Conservation (phyloP, 2,329 filamentous ascomycete genomes). For the Colletotrichum echinochloae region DNA sequence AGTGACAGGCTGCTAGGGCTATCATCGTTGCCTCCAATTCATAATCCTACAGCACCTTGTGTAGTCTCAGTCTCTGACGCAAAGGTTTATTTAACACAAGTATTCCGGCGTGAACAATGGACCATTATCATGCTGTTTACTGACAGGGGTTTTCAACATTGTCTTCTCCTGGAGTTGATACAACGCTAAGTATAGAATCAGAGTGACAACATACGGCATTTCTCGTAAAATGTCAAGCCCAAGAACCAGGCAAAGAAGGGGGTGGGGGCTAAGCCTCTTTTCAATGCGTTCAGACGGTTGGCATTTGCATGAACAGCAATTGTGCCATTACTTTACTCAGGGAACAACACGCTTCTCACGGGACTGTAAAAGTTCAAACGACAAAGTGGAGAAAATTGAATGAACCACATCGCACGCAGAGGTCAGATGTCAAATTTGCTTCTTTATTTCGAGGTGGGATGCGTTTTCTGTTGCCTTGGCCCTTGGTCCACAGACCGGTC, state of each 20-base stretch:
- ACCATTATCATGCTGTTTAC: background rate
- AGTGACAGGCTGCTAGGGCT: background rate
- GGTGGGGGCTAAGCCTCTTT: too few species aligned
- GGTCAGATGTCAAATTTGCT: background rate
- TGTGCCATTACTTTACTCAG: too few species aligned
- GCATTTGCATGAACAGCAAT: background rate
- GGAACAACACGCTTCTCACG: background rate
- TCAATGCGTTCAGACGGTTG: too few species aligned
- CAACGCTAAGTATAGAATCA: background rate
- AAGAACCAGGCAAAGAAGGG: too few species aligned
- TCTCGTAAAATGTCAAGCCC: too few species aligned
- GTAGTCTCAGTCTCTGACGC: background rate
- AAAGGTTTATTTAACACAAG: too few species aligned
- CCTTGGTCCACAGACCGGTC: too few species aligned
- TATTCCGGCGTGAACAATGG: background rate
- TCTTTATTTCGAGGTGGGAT: background rate
- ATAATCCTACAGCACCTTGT: background rate
- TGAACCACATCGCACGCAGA: background rate
- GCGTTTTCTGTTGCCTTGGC: background rate
- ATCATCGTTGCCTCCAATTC: background rate
- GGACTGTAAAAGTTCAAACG: background rate
- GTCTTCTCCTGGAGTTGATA: background rate
- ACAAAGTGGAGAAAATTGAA: background rate
- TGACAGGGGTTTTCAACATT: background rate
- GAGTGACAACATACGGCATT: background rate